A percentile compares a stretch with the other conserved stretches of the same genome.
Evolutionary conservation across 768 basidiomycete species (phyloP).

Genomic region (Pulveroboletus sp.): DNA sequence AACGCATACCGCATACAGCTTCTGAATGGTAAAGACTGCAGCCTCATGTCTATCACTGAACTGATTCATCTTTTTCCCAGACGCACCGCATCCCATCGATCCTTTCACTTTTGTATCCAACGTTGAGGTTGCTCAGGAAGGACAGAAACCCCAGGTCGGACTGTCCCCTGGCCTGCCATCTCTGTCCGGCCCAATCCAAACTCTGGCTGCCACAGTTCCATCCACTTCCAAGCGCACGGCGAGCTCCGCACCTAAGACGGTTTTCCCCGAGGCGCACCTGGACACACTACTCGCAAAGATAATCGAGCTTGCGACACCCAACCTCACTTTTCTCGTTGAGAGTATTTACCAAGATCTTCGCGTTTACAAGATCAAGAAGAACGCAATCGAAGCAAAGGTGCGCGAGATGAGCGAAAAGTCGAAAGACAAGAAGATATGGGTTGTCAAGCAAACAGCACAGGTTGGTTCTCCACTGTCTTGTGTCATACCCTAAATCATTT

Average conservation of each 20-base stretch:
- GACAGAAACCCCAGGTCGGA: slow-evolving; percentile 21
- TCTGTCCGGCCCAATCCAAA: slow-evolving; percentile 38
- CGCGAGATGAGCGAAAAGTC: slow-evolving; percentile 73
- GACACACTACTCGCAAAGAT: slow-evolving; percentile 62
- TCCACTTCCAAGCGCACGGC: slow-evolving; percentile 28
- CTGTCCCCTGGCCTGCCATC: slow-evolving; percentile 45
- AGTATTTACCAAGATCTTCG: slow-evolving; percentile 67
- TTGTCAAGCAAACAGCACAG: slow-evolving; percentile 43
- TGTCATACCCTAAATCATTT: not conserved
- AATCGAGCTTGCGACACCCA: slow-evolving; percentile 53
- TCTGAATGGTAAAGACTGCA: slow-evolving; percentile 67
- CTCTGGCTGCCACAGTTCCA: slow-evolving; percentile 12
- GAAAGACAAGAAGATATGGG: slow-evolving; percentile 70
- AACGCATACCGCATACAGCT: slow-evolving; percentile 72
- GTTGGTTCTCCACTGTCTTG: not conserved
- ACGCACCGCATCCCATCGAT: slow-evolving; percentile 67
- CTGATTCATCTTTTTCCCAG: slow-evolving; percentile 35
- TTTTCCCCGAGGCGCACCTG: slow-evolving; percentile 67
- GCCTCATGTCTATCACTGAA: not conserved
- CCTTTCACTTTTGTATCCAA: slow-evolving; percentile 75
- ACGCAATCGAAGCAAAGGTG: slow-evolving; percentile 77
- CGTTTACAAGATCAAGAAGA: slow-evolving; percentile 74
- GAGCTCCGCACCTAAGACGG: slow-evolving; percentile 42
- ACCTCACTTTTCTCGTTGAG: slow-evolving; percentile 65
- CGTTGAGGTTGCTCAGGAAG: slow-evolving; percentile 39